Evolutionary conservation across 2,329 filamentous ascomycete species (phyloP).

Genomic region (Nemania serpens): DNA sequence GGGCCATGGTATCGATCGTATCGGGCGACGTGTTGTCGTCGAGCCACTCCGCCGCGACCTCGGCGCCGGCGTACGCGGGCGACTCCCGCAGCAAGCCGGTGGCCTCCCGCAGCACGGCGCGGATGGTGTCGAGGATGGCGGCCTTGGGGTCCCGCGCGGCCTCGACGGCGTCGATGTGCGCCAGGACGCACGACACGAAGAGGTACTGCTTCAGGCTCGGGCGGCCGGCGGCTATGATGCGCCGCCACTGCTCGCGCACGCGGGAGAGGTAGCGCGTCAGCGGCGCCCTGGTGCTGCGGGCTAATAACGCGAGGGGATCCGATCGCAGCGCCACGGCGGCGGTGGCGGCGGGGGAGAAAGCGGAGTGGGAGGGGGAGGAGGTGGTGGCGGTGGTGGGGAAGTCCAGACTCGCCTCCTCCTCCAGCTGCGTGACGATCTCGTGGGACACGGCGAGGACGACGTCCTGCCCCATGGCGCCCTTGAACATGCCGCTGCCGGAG

Average conservation of each 20-base stretch:
- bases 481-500: conserved; percentile 33
- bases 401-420: conserved; percentile 26
- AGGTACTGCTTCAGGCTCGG: conserved; percentile 34
- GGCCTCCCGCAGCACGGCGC: conserved; percentile 14
- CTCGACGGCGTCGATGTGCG: conserved; percentile 29
- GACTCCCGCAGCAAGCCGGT: conserved; percentile 21
- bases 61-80: conserved; percentile 7
- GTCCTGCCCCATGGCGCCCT: conserved; percentile 32
- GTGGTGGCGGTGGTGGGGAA: neutral
- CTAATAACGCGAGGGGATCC: conserved; percentile 28
- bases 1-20: conserved; percentile 19
- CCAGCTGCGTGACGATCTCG: conserved; percentile 32
- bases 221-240: conserved; percentile 31
- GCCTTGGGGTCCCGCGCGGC: conserved; percentile 4
- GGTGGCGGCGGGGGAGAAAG: neutral
- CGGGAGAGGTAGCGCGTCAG: conserved; percentile 26
- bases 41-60: conserved; percentile 5
- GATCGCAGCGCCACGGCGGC: neutral
- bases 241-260: conserved; percentile 29
- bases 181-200: conserved; percentile 32
- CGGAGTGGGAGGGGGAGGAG: too few relatives aligned
- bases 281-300: conserved; percentile 23
- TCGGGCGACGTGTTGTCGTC: conserved; percentile 18
- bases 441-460: conserved; percentile 26
- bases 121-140: conserved; percentile 17